phyloP scores from a whole-genome alignment of 2,329 filamentous ascomycete species.

The Botrytis hyacinthi region DNA sequence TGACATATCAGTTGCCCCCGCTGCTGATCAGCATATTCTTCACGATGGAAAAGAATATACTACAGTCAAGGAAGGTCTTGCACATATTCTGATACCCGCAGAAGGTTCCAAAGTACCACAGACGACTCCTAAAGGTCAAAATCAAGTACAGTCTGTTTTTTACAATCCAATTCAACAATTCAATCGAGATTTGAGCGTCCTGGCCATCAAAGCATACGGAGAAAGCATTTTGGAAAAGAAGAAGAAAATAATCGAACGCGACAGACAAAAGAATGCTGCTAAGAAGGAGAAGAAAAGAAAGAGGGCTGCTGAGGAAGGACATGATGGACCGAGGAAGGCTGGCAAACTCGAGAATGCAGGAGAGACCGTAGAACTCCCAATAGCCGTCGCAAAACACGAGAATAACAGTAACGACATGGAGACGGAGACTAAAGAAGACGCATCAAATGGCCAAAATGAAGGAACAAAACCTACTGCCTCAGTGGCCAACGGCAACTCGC shows the following conservation, averaged over 20 bases:
- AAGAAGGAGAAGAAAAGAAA: constrained; percentile 51
- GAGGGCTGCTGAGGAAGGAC: constrained; percentile 36
- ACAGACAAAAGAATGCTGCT: constrained; percentile 37
- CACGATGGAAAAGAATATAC: constrained; percentile 55
- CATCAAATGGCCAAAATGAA: not conserved
- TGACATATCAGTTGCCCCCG: constrained; percentile 37
- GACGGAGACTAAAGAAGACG: not conserved
- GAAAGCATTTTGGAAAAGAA: constrained; percentile 59
- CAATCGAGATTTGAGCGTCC: constrained; percentile 90
- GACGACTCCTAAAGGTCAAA: constrained; percentile 48
- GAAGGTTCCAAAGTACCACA: constrained; percentile 48
- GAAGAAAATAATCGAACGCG: constrained; percentile 45
- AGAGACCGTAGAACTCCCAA: not conserved
- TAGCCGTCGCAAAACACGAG: not conserved
- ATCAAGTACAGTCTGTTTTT: constrained; percentile 77
- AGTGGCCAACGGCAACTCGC: not conserved
- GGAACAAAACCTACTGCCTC: not conserved
- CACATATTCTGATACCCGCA: constrained; percentile 63
- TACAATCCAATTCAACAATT: constrained; percentile 99
- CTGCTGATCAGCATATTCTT: constrained; percentile 35
- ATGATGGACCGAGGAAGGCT: constrained; percentile 41
- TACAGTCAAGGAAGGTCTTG: constrained; percentile 65
- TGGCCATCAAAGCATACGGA: constrained; percentile 87
- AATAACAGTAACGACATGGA: not conserved
- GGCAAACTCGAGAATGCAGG: constrained; percentile 29